Evolutionary conservation across 163 green algal species (phyloP), one percentile per base, ranked within the genome.

Genomic region (Scenedesmus sp.): DNA sequence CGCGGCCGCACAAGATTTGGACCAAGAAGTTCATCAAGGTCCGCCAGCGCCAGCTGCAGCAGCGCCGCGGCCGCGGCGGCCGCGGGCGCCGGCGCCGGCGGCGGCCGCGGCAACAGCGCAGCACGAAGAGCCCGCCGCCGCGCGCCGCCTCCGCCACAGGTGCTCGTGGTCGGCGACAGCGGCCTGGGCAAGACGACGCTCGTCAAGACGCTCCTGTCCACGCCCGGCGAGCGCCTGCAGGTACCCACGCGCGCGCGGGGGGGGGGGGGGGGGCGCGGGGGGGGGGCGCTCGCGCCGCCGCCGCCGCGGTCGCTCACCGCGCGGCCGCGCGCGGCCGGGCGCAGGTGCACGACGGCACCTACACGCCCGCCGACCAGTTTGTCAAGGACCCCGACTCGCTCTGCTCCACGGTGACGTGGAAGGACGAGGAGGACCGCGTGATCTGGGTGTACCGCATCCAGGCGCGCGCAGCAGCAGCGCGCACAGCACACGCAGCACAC

Each of bases 131-230:
- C n/a, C n/a, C n/a, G n/a, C n/a, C 39, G 39, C 39, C 39, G 39
- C 39, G 10, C 39, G 39, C 39, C 10, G 39, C 39, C 7, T 47
- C 39, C 10, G 39, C 39, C 39, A 47, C 64, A 93, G 81, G 51
- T 93, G 14, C 77, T 93, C 50, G 83, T 93, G 22, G 87, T 94
- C 11, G 91, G 91, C 22, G 91, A 95, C 82, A 85, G 76, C 45
- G 91, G 91, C 22, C 83, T 95, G 45, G 91, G 91, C 56, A 95
- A 95, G 83, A 95, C 91, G 14, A 95, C 91, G 0, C 80, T 95
- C 5, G 87, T 92, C 28, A 83, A 84, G 28, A 86, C 84, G 2
- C 86, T 94, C 17, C 86, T 93, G 24, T 90, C 83, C 53, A 90
- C 83, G 15, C 85, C 85, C 3, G 87, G 85, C 1, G 84, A 92